Evolutionary conservation across 306 rosid species (phyloP), one percentile per base, ranked within the genome.

Genomic region (Quercus ilex): DNA sequence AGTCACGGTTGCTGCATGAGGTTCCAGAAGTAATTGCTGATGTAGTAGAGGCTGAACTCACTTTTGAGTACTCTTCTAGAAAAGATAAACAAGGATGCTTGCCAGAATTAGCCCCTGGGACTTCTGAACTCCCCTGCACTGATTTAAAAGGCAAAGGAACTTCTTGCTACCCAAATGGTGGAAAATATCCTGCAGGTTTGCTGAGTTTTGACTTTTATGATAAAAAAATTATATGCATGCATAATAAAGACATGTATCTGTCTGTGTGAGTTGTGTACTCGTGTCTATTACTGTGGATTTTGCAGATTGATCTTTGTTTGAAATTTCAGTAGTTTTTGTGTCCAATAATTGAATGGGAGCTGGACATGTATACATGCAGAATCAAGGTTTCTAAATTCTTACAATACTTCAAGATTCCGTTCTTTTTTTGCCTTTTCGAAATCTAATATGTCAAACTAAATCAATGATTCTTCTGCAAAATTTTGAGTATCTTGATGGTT

Each of bases 21-120:
- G 71, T 81, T 77, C 97, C 90, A 53, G 78, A 80, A 68, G 85
- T 91, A 59, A 83, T 93, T 78, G 88, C 98, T 69, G 94, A 89
- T 51, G 53, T 81, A 31, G 75, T 63, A 76, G 73, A 81, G 75
- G 21, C 21, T 63, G 84, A 81, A 71, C 81, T 78, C 4, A 79
- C 83, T 41, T 78, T 19, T 3, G 80, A 89, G 65, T 63, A 78
- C 64, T 83, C 84, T 53, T 73, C 79, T 5, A 46, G 55, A 41
- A 41, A 77, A 78, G 83, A 74, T 79, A 83, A 79, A 78, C 76
- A 65, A 82, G 86, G 75, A 84, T 35, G 74, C 59, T 78, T 72
- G 23, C 74, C 76, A 41, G 86, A 77, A 57, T 78, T 73, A 49
- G 69, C 82, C 57, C 59, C 28, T 21, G 80, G 73, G 78, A 31